These are phyloP conservation scores for Turnera subulata DNA, from an alignment of 345 rosid genomes.

Conservation along the genomic window DNA sequence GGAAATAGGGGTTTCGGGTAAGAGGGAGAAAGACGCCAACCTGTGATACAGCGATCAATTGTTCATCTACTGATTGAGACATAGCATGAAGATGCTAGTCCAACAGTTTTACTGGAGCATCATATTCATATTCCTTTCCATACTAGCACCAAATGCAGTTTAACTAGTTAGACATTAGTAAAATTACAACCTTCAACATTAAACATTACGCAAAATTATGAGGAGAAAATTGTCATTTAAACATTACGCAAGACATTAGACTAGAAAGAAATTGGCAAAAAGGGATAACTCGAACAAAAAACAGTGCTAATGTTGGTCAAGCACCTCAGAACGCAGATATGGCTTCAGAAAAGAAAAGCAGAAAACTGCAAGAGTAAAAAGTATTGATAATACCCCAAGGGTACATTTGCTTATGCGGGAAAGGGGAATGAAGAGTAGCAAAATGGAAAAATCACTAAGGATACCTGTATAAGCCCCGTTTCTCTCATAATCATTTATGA, in stretches of 20 bases:
- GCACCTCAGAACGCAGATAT: conserved; percentile 89
- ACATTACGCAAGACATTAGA: too few relatives aligned
- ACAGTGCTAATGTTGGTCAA: background rate
- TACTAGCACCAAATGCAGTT: conserved; percentile 42
- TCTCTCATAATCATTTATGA: conserved; percentile 83
- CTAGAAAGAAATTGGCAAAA: background rate
- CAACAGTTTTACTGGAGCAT: conserved; percentile 89
- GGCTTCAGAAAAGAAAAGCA: conserved; percentile 10
- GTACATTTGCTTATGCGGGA: too few relatives aligned
- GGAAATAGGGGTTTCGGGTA: background rate
- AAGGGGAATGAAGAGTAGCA: too few relatives aligned
- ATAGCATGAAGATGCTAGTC: conserved; percentile 85
- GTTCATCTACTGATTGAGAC: conserved; percentile 81
- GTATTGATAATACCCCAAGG: background rate
- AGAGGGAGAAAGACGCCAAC: conserved; percentile 32
- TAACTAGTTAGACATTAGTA: background rate
- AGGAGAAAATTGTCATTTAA: too few relatives aligned
- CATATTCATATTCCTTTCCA: conserved; percentile 93
- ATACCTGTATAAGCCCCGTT: conserved; percentile 84
- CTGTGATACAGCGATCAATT: conserved; percentile 90
- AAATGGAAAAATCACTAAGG: background rate
- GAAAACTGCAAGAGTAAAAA: background rate
- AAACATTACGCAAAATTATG: background rate
- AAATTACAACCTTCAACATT: background rate
- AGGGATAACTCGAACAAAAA: background rate